Evolutionary conservation across 169 alveolate species (phyloP), one percentile per base, ranked within the genome.

Genomic region (Babesia gibsoni): DNA sequence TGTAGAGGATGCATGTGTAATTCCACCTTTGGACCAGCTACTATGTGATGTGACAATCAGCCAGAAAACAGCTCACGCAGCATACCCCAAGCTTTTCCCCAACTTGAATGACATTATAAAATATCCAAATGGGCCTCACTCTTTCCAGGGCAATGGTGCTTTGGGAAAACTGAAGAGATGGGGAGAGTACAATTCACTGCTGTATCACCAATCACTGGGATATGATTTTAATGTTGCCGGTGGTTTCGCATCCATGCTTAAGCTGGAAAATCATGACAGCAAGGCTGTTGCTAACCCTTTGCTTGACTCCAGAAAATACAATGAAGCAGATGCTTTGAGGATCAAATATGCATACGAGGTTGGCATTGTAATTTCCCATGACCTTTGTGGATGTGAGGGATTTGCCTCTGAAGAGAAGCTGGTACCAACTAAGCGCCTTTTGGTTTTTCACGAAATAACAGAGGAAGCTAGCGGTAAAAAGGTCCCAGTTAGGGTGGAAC

Each of bases 381-480:
- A 79, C 72, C 82, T 79, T 23, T 68, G 63, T 29, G 88, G 88
- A 0, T 54, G 53, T 30, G 88, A 79, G 52, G 88, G 88, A 30
- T 79, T 79, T 48, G 68, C 82, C 25, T 59, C 75, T 5, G 88
- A 79, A 54, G 80, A 68, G 42, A 79, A 79, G 63, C 41, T 79
- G 32, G 42, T 53, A 12, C 88, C 88, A n/a, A 68, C 83, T n/a
- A 79, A 65, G 50, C 64, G 81, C 22, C 68, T 79, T 2, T 45
- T 58, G 10, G 72, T 79, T 12, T 54, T 48, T 46, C 54, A 68
- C 39, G 80, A 79, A 56, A 61, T 41, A 49, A 7, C 32, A 16
- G 83, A 52, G n/a, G 42, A n/a, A 5, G 35, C 18, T 2, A 68
- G 73, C 0, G 67, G 67, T 3, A 59, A 72, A 43, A 64, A 42